Conservation (phyloP, 495 filamentous ascomycete species). For the Penicillium cinerascens region DNA sequence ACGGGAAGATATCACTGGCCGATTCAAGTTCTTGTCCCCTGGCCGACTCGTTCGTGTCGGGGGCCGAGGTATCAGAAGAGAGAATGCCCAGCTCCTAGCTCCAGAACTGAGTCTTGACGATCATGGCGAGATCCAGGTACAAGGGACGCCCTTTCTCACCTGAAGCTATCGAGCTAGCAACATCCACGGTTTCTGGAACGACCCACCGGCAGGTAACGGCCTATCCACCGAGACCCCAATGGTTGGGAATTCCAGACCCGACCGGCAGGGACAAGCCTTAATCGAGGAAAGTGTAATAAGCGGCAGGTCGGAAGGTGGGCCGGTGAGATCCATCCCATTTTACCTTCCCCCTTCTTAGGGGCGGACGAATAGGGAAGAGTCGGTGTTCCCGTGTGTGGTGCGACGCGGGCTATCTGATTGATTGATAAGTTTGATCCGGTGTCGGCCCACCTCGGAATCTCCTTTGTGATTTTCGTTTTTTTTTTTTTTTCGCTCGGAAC, state of each 20-base stretch:
- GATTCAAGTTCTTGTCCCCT: neutral
- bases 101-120: neutral
- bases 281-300: neutral
- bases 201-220: constrained; percentile 8
- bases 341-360: no score
- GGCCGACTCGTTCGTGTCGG: neutral
- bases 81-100: neutral
- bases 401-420: constrained; percentile 14
- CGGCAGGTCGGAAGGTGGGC: constrained; percentile 18
- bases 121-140: neutral
- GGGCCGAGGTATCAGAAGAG: neutral
- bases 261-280: constrained; percentile 6
- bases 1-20: constrained; percentile 2
- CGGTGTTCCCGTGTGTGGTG: neutral
- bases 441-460: constrained; percentile 11
- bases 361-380: neutral
- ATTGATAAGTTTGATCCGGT: constrained; percentile 18
- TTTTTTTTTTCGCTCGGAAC: neutral
- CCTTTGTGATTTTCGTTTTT: neutral
- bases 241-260: constrained; percentile 4
- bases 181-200: constrained; percentile 4
- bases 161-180: neutral
- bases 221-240: neutral
- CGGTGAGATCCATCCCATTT: neutral
- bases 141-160: neutral